A percentile compares a stretch with the other conserved stretches of the same genome.
Conservation (phyloP, 2,329 filamentous ascomycete genomes). For the Colletotrichum gigasporum region DNA sequence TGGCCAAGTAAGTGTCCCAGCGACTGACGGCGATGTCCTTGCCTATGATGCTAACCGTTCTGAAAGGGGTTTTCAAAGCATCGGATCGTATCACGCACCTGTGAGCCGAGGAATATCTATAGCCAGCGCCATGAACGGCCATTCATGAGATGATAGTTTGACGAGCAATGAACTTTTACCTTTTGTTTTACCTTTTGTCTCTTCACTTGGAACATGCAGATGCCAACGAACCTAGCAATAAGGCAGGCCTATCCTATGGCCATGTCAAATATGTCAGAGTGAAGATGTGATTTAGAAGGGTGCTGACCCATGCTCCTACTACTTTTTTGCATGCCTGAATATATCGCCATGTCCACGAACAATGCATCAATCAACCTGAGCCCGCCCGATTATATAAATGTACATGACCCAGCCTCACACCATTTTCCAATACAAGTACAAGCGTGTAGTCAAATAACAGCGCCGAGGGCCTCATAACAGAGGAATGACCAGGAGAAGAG, state of each 20-base stretch:
- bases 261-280: background rate
- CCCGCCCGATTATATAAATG: constrained; percentile 21
- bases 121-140: constrained; percentile 49
- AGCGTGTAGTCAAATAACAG: background rate
- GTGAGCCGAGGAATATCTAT: constrained; percentile 57
- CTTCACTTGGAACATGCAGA: too few relatives aligned
- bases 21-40: background rate
- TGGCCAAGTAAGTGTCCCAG: constrained; percentile 61
- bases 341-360: constrained; percentile 1
- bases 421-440: constrained; percentile 2
- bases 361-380: constrained; percentile 4
- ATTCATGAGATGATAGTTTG: constrained; percentile 4
- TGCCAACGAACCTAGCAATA: too few relatives aligned
- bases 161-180: background rate
- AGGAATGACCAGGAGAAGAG: background rate
- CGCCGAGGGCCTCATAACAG: background rate
- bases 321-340: constrained; percentile 1
- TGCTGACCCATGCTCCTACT: background rate
- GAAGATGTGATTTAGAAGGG: constrained; percentile 25
- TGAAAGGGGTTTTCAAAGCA: constrained; percentile 70
- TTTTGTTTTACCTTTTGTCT: background rate
- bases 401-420: constrained; percentile 7
- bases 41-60: constrained; percentile 38
- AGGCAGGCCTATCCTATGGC: background rate
- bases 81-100: constrained; percentile 69